phyloP scores from a whole-genome alignment of 306 rosid genomes.

The Acacia confusa region DNA sequence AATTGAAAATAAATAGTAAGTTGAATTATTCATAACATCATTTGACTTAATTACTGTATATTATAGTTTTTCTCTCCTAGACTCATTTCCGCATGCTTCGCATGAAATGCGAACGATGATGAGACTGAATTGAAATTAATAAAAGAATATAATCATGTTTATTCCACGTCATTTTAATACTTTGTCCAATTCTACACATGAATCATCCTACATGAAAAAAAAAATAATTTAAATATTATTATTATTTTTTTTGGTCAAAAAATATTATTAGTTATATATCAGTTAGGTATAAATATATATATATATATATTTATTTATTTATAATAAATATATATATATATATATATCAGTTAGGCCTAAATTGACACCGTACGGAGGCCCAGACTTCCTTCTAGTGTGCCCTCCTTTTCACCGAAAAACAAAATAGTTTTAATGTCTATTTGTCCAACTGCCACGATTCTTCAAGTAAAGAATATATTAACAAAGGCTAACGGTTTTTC shows the following conservation, averaged over 20 bases:
- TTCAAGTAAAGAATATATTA: neutral
- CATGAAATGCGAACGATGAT: neutral
- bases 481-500: conserved; percentile 8
- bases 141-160: too few species aligned
- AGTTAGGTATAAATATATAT: too few species aligned
- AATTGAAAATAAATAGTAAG: neutral
- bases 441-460: neutral
- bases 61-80: neutral
- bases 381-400: neutral
- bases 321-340: too few species aligned
- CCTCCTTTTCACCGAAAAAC: neutral
- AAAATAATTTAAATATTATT: neutral
- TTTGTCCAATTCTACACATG: neutral
- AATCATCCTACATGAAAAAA: neutral
- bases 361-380: neutral
- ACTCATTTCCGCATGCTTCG: neutral
- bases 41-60: neutral
- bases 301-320: too few species aligned
- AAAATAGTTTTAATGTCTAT: neutral
- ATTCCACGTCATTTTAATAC: neutral
- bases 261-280: neutral
- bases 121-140: too few species aligned
- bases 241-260: too few species aligned
- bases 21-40: neutral
- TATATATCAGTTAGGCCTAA: neutral